phyloP scores from a whole-genome alignment of 352 stramenopile genomes.

The Poterioochromonas sp. region DNA sequence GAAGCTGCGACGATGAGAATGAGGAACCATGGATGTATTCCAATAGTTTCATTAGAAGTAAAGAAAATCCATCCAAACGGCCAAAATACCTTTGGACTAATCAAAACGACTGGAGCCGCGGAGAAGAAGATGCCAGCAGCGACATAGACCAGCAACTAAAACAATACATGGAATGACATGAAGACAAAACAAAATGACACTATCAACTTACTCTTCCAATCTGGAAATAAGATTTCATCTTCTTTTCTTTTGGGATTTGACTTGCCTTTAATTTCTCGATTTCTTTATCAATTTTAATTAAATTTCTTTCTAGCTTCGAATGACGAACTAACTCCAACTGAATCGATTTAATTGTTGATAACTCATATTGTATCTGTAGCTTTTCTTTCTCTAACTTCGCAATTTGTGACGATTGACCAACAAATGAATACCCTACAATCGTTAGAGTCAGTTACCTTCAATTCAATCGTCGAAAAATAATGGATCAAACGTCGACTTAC shows the following conservation, averaged over 20 bases:
- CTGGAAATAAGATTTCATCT: neutral
- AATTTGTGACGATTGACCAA: neutral
- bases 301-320: constrained; percentile 9
- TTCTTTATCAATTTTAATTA: constrained; percentile 33
- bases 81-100: constrained; percentile 11
- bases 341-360: constrained; percentile 23
- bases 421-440: neutral
- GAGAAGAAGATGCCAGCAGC: neutral
- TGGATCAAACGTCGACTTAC: neutral
- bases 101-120: neutral
- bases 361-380: neutral
- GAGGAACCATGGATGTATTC: constrained; percentile 1
- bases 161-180: neutral
- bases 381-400: neutral
- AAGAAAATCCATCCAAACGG: neutral
- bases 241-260: neutral
- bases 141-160: neutral
- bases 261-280: neutral
- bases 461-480: neutral
- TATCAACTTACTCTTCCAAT: neutral
- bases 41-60: neutral
- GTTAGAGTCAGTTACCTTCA: neutral
- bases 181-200: no score
- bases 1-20: neutral
- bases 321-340: constrained; percentile 18